Percentiles rank a stretch among this genome's conserved stretches.
These are phyloP conservation scores for Wickerhamomyces ciferrii DNA, from an alignment of 805 yeast genomes.

Conservation along the genomic window DNA sequence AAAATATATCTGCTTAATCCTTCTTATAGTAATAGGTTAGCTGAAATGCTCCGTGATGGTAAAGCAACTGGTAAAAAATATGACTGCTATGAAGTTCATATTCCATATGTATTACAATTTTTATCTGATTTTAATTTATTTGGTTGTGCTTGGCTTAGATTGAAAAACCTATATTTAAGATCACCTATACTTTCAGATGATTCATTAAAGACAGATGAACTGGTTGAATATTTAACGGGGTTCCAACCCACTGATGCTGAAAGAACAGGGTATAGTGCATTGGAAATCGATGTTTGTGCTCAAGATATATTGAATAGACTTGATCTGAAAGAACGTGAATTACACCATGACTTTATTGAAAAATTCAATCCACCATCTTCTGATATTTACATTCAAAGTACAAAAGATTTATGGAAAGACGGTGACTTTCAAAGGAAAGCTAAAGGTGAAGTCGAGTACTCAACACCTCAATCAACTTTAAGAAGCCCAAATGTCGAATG, in stretches of 20 bases:
- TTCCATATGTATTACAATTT: slow-evolving; percentile 74
- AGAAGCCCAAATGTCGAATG: slow-evolving; percentile 28
- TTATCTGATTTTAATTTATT: slow-evolving; percentile 76
- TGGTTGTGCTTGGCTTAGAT: slow-evolving; percentile 75
- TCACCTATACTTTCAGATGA: slow-evolving; percentile 42
- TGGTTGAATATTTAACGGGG: slow-evolving; percentile 27
- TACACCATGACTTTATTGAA: slow-evolving; percentile 48
- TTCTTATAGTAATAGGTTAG: slow-evolving; percentile 45
- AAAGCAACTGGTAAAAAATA: slow-evolving; percentile 27
- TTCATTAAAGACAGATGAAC: slow-evolving; percentile 22
- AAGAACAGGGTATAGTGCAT: slow-evolving; percentile 54
- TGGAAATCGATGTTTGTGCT: slow-evolving; percentile 71
- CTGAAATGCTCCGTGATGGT: slow-evolving; percentile 43
- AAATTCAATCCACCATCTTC: slow-evolving; percentile 13
- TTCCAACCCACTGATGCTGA: slow-evolving; percentile 24
- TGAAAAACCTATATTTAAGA: slow-evolving; percentile 46
- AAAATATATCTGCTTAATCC: slow-evolving; percentile 71
- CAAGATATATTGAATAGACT: slow-evolving; percentile 54
- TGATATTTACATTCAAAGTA: slow-evolving; percentile 33
- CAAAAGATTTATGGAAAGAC: slow-evolving; percentile 58
- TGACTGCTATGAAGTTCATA: slow-evolving; percentile 73
- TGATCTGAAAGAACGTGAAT: slow-evolving; percentile 34
- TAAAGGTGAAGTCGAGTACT: slow-evolving; percentile 28
- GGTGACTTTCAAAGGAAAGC: slow-evolving; percentile 43
- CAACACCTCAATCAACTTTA: slow-evolving; percentile 18